These are phyloP conservation scores for Penicillium steckii DNA, from an alignment of 495 filamentous ascomycete species.

Conservation along the genomic window DNA sequence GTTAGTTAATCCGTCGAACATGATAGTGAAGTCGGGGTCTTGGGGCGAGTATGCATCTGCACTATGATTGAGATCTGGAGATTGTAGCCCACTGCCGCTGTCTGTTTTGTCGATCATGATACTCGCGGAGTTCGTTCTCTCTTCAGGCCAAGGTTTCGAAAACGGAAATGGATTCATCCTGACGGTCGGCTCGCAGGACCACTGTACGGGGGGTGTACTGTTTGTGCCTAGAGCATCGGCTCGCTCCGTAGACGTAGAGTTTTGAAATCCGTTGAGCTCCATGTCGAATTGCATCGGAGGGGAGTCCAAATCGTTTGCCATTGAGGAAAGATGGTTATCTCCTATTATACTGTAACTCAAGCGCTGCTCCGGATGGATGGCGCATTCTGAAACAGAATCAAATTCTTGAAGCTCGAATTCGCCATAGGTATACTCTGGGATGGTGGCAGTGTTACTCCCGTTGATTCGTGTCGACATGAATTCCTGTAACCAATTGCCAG, in stretches of 20 bases:
- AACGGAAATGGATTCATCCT: background rate
- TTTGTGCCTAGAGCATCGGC: background rate
- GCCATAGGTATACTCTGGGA: background rate
- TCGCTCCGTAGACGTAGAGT: background rate
- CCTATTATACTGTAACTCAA: background rate
- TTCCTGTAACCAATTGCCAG: conserved; percentile 35
- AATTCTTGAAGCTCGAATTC: conserved; percentile 17
- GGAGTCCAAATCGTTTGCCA: background rate
- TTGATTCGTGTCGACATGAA: conserved; percentile 22
- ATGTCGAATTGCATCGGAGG: background rate
- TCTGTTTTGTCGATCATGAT: background rate
- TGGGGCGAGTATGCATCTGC: conserved; percentile 7
- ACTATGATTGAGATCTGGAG: conserved; percentile 1
- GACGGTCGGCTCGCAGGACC: background rate
- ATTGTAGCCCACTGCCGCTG: conserved; percentile 3
- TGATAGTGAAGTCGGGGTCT: background rate
- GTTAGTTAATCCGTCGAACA: background rate
- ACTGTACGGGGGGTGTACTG: background rate
- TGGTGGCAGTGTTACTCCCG: background rate
- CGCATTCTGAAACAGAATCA: conserved; percentile 4
- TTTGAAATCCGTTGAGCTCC: background rate
- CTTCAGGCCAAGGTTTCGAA: conserved; percentile 2
- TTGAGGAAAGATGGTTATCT: conserved; percentile 1
- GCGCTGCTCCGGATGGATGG: background rate
- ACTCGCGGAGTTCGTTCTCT: background rate